Evolutionary conservation across 768 basidiomycete genomes (phyloP).

Genomic region (Postia placenta): DNA sequence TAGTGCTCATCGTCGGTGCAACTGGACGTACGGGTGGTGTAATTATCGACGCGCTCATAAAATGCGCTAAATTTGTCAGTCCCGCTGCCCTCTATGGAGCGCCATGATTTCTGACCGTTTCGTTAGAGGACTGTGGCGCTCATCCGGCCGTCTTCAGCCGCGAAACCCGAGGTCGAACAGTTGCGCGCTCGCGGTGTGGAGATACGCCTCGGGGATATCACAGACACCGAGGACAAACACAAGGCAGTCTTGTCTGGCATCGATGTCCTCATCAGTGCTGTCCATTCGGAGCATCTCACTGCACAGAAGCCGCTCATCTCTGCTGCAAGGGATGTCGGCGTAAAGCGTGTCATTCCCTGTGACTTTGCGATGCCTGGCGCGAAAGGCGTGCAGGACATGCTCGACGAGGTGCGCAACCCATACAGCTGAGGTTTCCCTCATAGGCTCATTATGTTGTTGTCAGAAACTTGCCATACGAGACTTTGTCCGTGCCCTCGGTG

Average conservation of each 20-base stretch:
- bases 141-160: conserved; percentile 11
- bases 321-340: conserved; percentile 15
- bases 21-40: no score
- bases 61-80: no score
- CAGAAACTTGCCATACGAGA: conserved; percentile 25
- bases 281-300: conserved; percentile 2
- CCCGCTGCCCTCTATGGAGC: no score
- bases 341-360: conserved; percentile 19
- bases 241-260: conserved; percentile 12
- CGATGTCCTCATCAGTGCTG: conserved; percentile 14
- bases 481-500: conserved; percentile 17
- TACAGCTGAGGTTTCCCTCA: not conserved
- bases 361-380: conserved; percentile 17
- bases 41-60: no score
- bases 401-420: conserved; percentile 4
- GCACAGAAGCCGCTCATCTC: conserved; percentile 13
- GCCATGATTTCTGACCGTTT: no score
- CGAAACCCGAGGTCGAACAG: conserved; percentile 9
- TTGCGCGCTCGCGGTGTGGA: conserved; percentile 6
- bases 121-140: conserved; percentile 10
- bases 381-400: conserved; percentile 9
- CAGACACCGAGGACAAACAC: conserved; percentile 8
- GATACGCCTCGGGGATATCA: conserved; percentile 4
- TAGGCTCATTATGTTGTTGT: not conserved
- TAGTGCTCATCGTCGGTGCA: no score